Conservation (phyloP, 148 eudicot genomes). For the Rhododendron ovatum region DNA sequence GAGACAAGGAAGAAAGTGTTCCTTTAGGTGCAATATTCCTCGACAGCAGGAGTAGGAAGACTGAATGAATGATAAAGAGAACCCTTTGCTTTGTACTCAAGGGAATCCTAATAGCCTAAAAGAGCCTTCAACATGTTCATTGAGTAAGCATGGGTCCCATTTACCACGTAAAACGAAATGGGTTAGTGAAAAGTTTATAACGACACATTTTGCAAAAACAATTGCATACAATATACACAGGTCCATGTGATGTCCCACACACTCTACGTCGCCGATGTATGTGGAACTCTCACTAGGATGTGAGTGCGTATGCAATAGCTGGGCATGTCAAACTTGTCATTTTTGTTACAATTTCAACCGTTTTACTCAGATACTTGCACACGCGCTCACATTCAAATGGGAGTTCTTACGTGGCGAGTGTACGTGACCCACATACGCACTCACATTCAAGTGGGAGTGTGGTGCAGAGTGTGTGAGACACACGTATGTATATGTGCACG, state of each 20-base stretch:
- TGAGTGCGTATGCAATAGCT: background rate
- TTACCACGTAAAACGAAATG: background rate
- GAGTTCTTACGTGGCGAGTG: background rate
- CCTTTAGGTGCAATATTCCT: background rate
- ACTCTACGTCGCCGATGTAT: background rate
- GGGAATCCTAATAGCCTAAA: background rate
- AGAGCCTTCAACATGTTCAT: background rate
- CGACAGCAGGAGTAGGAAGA: background rate
- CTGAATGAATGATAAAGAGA: background rate
- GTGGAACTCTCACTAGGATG: background rate
- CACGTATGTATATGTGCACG: background rate
- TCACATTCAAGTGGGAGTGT: background rate
- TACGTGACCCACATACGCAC: too few relatives aligned
- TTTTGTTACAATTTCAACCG: background rate
- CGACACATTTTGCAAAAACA: background rate
- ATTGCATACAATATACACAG: background rate
- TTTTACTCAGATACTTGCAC: background rate
- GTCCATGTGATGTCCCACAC: background rate
- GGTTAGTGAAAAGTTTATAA: background rate
- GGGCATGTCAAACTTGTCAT: background rate
- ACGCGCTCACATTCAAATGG: background rate
- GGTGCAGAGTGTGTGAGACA: background rate
- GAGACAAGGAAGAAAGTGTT: background rate
- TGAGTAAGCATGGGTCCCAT: constrained; percentile 7
- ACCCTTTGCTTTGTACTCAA: background rate